A percentile compares a stretch with the other conserved stretches of the same genome.
Evolutionary conservation across 805 yeast species (phyloP).

Genomic region (Kuraishia hungarica): DNA sequence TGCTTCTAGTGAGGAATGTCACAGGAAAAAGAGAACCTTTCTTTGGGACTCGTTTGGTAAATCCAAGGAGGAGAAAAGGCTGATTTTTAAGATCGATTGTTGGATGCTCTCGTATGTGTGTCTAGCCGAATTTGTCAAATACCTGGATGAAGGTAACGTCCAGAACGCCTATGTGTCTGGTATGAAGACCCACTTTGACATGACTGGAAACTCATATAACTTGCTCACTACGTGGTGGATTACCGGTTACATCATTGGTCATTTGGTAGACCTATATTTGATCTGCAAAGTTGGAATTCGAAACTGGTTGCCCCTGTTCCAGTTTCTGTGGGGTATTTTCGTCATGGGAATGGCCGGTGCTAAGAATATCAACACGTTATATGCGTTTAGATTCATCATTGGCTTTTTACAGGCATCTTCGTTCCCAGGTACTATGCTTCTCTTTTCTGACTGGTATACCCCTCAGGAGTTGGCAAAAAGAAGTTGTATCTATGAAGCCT

Average conservation of each 20-base stretch:
- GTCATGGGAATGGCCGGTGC: slow-evolving; percentile 20
- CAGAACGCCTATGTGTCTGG: slow-evolving; percentile 64
- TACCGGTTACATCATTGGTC: slow-evolving; percentile 18
- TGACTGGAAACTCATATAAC: slow-evolving; percentile 34
- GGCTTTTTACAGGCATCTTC: slow-evolving; percentile 36
- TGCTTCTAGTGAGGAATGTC: neutral
- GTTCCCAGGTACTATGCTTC: slow-evolving; percentile 30
- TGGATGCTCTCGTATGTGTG: slow-evolving; percentile 35
- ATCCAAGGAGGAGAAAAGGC: slow-evolving; percentile 23
- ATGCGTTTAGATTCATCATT: slow-evolving; percentile 43
- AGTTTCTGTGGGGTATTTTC: slow-evolving; percentile 19
- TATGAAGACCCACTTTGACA: slow-evolving; percentile 45
- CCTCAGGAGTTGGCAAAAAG: slow-evolving; percentile 43
- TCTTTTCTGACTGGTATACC: slow-evolving; percentile 33
- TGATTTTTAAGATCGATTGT: slow-evolving; percentile 46
- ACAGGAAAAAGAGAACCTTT: neutral
- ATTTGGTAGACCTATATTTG: slow-evolving; percentile 1
- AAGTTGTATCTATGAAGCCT: slow-evolving; percentile 50
- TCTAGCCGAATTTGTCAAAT: slow-evolving; percentile 59
- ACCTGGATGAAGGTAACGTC: slow-evolving; percentile 51
- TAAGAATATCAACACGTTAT: slow-evolving; percentile 36
- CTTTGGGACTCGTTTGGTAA: neutral
- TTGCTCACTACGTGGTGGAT: slow-evolving; percentile 28
- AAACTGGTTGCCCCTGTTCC: slow-evolving; percentile 12
- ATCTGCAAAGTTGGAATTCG: slow-evolving; percentile 5